Conservation (phyloP, 2,329 filamentous ascomycete species). For the Cladosporium velox region DNA sequence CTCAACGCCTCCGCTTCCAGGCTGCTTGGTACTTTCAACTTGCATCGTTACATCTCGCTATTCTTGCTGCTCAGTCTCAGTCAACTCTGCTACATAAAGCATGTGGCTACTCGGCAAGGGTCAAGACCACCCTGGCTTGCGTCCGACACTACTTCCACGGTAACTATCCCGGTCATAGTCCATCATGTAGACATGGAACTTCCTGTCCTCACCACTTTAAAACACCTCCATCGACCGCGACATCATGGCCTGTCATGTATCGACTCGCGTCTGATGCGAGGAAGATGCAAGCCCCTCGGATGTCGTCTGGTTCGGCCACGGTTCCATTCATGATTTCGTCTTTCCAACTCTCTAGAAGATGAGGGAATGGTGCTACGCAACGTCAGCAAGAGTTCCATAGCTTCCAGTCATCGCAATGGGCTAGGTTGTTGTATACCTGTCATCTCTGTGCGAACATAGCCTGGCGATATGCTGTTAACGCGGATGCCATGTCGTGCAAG, state of each 20-base stretch:
- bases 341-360: constrained; percentile 53
- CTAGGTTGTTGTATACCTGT: constrained; percentile 30
- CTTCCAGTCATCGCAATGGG: background rate
- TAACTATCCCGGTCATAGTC: too few relatives aligned
- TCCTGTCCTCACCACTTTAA: constrained; percentile 4
- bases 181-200: too few relatives aligned
- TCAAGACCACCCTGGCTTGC: too few relatives aligned
- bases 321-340: constrained; percentile 52
- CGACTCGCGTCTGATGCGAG: constrained; percentile 52
- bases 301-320: constrained; percentile 53
- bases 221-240: constrained; percentile 47
- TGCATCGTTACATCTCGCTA: too few relatives aligned
- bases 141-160: too few relatives aligned
- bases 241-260: constrained; percentile 50
- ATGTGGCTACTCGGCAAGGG: background rate
- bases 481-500: constrained; percentile 39
- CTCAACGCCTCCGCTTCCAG: background rate
- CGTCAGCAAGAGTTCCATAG: background rate
- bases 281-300: constrained; percentile 53
- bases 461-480: constrained; percentile 38
- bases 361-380: constrained; percentile 41
- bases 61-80: too few relatives aligned
- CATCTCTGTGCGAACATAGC: constrained; percentile 44
- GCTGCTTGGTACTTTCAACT: too few relatives aligned
- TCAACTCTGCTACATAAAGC: background rate